Conservation (phyloP, 78 protist species). For the Planoprotostelium fungivorum region DNA sequence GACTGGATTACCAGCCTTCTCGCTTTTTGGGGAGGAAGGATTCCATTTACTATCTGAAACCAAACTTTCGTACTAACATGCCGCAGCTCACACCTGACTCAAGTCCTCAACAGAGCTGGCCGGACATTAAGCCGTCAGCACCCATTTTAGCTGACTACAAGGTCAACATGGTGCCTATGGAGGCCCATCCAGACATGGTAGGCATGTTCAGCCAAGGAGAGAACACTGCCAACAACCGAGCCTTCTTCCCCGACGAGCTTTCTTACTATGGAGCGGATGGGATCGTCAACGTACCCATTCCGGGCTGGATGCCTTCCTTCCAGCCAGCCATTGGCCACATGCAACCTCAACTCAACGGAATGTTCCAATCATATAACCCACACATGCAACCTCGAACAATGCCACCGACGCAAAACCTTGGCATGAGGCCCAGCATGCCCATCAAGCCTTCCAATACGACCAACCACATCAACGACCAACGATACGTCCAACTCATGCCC, state of each 20-base stretch:
- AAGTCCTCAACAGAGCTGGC: no score
- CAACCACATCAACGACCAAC: not conserved
- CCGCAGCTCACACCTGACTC: no score
- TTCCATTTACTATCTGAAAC: no score
- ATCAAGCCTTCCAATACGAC: not conserved
- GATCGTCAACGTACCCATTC: not conserved
- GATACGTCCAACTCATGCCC: not conserved
- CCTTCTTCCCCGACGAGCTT: not conserved
- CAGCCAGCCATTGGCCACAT: not conserved
- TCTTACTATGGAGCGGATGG: not conserved
- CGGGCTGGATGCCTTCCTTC: no score
- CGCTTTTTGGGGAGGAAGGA: no score
- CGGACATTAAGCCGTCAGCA: no score
- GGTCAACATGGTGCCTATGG: not conserved
- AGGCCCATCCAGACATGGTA: no score
- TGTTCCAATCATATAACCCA: not conserved
- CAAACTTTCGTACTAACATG: no score
- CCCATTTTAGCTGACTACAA: not conserved
- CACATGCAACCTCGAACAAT: not conserved
- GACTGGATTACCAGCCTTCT: not conserved
- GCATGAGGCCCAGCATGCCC: no score
- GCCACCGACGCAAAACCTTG: not conserved
- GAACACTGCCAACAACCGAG: no score
- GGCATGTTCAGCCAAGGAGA: no score
- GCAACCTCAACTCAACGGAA: not conserved